Evolutionary conservation across 345 rosid species (phyloP).

Genomic region (Acer negundo): DNA sequence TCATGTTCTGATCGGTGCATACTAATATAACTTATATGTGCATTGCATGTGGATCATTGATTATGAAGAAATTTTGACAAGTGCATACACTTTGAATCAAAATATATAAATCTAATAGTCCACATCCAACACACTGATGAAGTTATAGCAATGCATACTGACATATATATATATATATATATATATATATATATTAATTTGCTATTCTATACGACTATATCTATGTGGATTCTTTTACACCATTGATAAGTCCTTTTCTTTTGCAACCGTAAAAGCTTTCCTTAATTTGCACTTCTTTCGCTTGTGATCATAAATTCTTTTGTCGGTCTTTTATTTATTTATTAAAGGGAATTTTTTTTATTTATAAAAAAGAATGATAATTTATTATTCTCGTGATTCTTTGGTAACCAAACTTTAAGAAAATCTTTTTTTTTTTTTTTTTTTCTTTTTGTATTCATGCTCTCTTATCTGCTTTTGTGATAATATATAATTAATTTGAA

Average conservation of each 20-base stretch:
- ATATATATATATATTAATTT: too few relatives aligned
- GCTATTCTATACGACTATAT: not conserved
- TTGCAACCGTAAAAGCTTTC: not conserved
- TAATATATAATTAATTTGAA: not conserved
- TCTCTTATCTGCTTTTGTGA: not conserved
- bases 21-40: too few relatives aligned
- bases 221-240: constrained; percentile 2
- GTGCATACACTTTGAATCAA: too few relatives aligned
- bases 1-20: too few relatives aligned
- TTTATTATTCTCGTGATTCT: constrained; percentile 41
- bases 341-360: constrained; percentile 18
- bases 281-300: not conserved
- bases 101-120: too few relatives aligned
- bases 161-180: too few relatives aligned
- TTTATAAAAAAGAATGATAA: not conserved
- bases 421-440: not conserved
- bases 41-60: too few relatives aligned
- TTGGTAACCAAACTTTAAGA: constrained; percentile 18
- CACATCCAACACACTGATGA: too few relatives aligned
- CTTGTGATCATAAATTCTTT: constrained; percentile 32
- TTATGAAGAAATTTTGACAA: too few relatives aligned
- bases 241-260: constrained; percentile 16
- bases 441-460: too few relatives aligned
- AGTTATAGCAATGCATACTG: too few relatives aligned
- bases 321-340: constrained; percentile 26